Conservation (phyloP, 352 stramenopile species). For the Pythium sukuiense region DNA sequence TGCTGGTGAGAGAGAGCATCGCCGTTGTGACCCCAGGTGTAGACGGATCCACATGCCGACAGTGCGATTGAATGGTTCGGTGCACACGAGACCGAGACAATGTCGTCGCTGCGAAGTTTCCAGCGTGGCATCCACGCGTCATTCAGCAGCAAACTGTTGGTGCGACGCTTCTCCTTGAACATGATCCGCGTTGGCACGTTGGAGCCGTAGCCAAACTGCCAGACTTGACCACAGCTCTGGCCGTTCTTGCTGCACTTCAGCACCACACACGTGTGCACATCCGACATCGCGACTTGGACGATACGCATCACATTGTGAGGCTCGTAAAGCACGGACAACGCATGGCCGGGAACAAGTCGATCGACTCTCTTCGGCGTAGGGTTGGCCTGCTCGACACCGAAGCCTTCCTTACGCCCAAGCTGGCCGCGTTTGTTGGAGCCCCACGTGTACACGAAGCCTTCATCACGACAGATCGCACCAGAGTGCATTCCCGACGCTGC, state of each 20-base stretch:
- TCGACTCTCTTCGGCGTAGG: conserved; percentile 59
- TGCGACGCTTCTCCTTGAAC: conserved; percentile 43
- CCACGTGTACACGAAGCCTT: conserved; percentile 71
- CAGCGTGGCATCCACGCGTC: conserved; percentile 63
- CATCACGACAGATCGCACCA: conserved; percentile 50
- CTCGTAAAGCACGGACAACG: conserved; percentile 62
- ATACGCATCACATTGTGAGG: conserved; percentile 45
- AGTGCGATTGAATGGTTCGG: conserved; percentile 81
- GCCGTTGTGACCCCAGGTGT: conserved; percentile 75
- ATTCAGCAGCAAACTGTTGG: conserved; percentile 37
- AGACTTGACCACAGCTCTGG: conserved; percentile 63
- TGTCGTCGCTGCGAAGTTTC: conserved; percentile 51
- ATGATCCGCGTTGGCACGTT: conserved; percentile 68
- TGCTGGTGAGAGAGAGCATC: conserved; percentile 57
- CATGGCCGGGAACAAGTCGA: conserved; percentile 46
- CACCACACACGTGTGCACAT: conserved; percentile 74
- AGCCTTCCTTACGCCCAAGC: conserved; percentile 75
- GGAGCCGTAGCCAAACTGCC: conserved; percentile 78
- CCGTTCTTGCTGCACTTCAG: conserved; percentile 56
- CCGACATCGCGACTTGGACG: conserved; percentile 62
- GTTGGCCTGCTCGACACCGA: conserved; percentile 64
- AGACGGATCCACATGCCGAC: conserved; percentile 59
- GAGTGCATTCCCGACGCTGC: conserved; percentile 74
- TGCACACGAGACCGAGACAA: conserved; percentile 72
- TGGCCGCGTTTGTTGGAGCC: conserved; percentile 80